phyloP scores from a whole-genome alignment of 805 yeast genomes.

The Myxozyma vanderwaltii region DNA sequence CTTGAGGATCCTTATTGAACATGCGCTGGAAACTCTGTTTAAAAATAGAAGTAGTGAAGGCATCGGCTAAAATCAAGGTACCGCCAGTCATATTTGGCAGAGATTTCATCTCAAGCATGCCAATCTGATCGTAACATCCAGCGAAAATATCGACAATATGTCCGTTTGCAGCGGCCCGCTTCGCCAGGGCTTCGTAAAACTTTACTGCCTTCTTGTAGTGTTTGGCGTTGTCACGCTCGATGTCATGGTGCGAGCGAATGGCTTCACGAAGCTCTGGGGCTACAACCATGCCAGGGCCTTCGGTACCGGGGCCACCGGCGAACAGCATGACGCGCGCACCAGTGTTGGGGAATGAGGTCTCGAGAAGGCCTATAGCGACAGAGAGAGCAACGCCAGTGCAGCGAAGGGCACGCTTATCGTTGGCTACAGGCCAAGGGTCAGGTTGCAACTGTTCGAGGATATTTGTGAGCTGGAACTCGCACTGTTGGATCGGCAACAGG shows the following conservation, averaged over 20 bases:
- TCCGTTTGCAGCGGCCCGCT: slow-evolving; percentile 68
- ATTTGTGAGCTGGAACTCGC: slow-evolving; percentile 80
- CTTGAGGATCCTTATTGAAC: slow-evolving; percentile 84
- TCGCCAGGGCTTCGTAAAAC: slow-evolving; percentile 74
- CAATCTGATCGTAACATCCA: slow-evolving; percentile 95
- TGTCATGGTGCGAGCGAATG: slow-evolving; percentile 94
- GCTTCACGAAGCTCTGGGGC: slow-evolving; percentile 92
- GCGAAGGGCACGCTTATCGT: slow-evolving; percentile 77
- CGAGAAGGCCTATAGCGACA: slow-evolving; percentile 79
- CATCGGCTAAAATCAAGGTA: slow-evolving; percentile 81
- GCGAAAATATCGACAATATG: slow-evolving; percentile 89
- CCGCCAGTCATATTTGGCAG: slow-evolving; percentile 89
- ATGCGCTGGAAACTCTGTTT: slow-evolving; percentile 87
- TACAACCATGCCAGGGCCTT: slow-evolving; percentile 92
- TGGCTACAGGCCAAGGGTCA: slow-evolving; percentile 88
- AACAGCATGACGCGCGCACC: slow-evolving; percentile 90
- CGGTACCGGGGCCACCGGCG: slow-evolving; percentile 94
- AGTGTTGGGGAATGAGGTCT: slow-evolving; percentile 77
- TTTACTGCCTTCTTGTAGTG: slow-evolving; percentile 84
- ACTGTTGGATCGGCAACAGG: slow-evolving; percentile 70
- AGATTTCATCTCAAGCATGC: slow-evolving; percentile 89
- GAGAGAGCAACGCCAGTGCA: slow-evolving; percentile 91
- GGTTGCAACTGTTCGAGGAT: slow-evolving; percentile 73
- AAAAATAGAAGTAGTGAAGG: slow-evolving; percentile 92
- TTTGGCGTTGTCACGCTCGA: slow-evolving; percentile 85